Evolutionary conservation across 176 grass and related monocot genomes (phyloP).

Genomic region (Rhynchospora breviuscula): DNA sequence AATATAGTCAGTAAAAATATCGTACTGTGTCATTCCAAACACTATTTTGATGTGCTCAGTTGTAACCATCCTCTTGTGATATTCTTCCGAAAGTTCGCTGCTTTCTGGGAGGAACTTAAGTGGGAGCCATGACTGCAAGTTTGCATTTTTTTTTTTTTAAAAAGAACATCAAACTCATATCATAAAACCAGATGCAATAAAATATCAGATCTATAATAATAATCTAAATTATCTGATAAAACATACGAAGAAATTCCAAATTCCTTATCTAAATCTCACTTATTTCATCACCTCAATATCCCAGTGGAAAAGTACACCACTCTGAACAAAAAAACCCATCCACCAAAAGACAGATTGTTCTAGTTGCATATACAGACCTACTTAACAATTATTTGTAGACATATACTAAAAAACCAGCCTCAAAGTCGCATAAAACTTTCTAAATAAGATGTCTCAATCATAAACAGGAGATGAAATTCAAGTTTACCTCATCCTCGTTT

Average conservation of each 20-base stretch:
- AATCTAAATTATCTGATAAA: not conserved
- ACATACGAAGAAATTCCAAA: not conserved
- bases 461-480: conserved; percentile 1
- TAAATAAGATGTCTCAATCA: conserved; percentile 3
- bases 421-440: not conserved
- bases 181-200: not conserved
- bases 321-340: not conserved
- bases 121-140: conserved; percentile 16
- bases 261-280: not conserved
- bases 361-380: not conserved
- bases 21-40: conserved; percentile 22
- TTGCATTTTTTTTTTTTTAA: not conserved
- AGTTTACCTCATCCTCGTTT: not conserved
- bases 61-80: conserved; percentile 12
- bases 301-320: not conserved
- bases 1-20: not conserved
- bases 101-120: conserved; percentile 20
- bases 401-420: not conserved
- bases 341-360: not conserved
- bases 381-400: not conserved
- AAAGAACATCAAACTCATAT: not conserved
- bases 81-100: not conserved
- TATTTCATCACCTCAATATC: not conserved
- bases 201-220: not conserved
- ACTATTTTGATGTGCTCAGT: conserved; percentile 3